phyloP scores from a whole-genome alignment of 1,284 basidiomycete species.

The Leccinum angustisporum region DNA sequence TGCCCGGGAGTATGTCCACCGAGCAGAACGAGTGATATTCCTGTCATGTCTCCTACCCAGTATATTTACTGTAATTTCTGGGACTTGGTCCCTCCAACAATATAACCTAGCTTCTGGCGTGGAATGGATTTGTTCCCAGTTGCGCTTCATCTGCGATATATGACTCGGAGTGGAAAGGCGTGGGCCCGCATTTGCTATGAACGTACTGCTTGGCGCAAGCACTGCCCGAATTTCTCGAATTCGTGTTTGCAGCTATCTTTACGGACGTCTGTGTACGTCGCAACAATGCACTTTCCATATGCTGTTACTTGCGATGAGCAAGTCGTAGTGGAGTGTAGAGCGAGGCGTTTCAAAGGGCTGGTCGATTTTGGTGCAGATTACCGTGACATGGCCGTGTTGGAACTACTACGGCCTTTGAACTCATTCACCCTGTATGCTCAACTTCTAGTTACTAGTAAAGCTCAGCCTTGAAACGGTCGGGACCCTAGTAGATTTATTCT shows the following conservation, averaged over 20 bases:
- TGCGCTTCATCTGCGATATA: conserved; percentile 61
- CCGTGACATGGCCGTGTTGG: conserved; percentile 23
- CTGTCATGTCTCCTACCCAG: conserved; percentile 2
- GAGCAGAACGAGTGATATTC: conserved; percentile 34
- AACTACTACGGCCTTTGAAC: neutral
- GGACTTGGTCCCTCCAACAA: conserved; percentile 9
- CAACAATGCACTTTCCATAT: conserved; percentile 80
- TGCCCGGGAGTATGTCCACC: conserved; percentile 46
- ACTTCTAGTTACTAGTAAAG: no score
- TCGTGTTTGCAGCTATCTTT: conserved; percentile 78
- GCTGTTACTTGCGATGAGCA: conserved; percentile 65
- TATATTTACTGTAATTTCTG: conserved; percentile 25
- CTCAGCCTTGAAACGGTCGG: neutral
- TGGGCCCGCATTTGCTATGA: no score
- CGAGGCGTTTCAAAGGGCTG: conserved; percentile 59
- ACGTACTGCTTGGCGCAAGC: conserved; percentile 68
- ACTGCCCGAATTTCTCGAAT: conserved; percentile 73
- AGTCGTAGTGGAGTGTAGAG: conserved; percentile 65
- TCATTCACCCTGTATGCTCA: conserved; percentile 4
- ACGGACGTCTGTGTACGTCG: conserved; percentile 72
- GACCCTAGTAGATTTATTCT: no score
- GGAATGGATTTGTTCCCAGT: conserved; percentile 43
- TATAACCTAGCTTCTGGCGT: conserved; percentile 1
- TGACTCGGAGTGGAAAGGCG: conserved; percentile 5
- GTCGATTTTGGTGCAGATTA: conserved; percentile 24